Evolutionary conservation across 129 eudicot species (phyloP), one percentile per base, ranked within the genome.

Genomic region (Saussurea involucrata): DNA sequence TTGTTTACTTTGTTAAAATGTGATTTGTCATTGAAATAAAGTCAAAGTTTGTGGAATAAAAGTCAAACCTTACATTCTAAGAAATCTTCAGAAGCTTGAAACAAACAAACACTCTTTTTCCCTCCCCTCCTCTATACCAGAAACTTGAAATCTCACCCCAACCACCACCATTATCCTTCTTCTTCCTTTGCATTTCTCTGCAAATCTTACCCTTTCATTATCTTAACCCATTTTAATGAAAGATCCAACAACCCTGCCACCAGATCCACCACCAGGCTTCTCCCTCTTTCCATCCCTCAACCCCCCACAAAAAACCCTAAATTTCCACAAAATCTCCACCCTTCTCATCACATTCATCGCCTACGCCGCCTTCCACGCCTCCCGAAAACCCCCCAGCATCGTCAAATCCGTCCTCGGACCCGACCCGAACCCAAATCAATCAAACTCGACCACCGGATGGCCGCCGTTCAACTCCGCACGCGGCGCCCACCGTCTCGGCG

Each of bases 321-420:
- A 82, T 57, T 94, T 94, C 84, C 96, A 94, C 84, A 85, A 80
- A 69, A 64, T 92, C 80, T 80, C 86, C 12, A 83, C 88, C 58
- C 93, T 94, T 4, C 20, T 84, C 81, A 83, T 94, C 86, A 94
- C 98, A 46, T 94, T 91, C 87, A 2, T 81, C 55, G 95, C 98
- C 69, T 94, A 94, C 81, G 93, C 96, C 77, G 75, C 99, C n/a
- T 88, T 95, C 83, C 99, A 95, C 69, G 97, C 99, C 70, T 95
- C 99, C 76, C 94, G 99, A 1, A 95, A 95, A 80, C 97, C 99
- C 33, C 97, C 99, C 75, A 90, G 96, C 87, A 95, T 95, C 55
- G 99, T 95, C 73, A 95, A 95, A 66, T 83, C 91, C 42, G 69
- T 95, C 25, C 84, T 92, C 24, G 82, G 82, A 24, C 87, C 98